A percentile compares a stretch with the other conserved stretches of the same genome.
Evolutionary conservation across 768 basidiomycete species (phyloP).

Genomic region (Coprinellus aureogranulatus): DNA sequence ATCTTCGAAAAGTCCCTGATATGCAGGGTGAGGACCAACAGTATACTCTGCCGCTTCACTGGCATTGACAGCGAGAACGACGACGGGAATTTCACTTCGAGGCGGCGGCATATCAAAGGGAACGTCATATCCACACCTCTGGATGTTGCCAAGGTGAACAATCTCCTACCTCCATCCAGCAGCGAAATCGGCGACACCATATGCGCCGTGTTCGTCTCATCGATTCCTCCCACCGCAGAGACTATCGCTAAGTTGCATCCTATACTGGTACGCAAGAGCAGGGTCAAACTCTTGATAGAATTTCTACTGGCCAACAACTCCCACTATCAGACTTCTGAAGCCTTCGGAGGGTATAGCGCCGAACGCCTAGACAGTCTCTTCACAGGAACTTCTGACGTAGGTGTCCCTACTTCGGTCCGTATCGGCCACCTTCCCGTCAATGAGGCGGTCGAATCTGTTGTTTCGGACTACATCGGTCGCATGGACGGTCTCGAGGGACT

Average conservation of each 20-base stretch:
- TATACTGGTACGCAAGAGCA: constrained; percentile 6
- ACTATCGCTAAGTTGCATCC: constrained; percentile 1
- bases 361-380: constrained; percentile 4
- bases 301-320: constrained; percentile 8
- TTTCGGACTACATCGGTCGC: constrained; percentile 4
- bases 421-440: constrained; percentile 2
- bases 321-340: background rate
- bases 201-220: constrained; percentile 9
- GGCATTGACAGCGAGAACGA: background rate
- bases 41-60: background rate
- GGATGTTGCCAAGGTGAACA: constrained; percentile 5
- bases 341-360: constrained; percentile 4
- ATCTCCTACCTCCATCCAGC: constrained; percentile 1
- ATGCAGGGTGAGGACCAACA: background rate
- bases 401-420: background rate
- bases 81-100: background rate
- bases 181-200: constrained; percentile 12
- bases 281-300: constrained; percentile 6
- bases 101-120: constrained; percentile 9
- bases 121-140: constrained; percentile 12
- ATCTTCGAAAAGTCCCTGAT: constrained; percentile 3
- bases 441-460: constrained; percentile 5
- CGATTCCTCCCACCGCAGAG: background rate
- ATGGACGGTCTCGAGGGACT: background rate
- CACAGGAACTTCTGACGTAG: background rate